Conservation (phyloP, 2,329 filamentous ascomycete species). For the Teratosphaeria destructans region DNA sequence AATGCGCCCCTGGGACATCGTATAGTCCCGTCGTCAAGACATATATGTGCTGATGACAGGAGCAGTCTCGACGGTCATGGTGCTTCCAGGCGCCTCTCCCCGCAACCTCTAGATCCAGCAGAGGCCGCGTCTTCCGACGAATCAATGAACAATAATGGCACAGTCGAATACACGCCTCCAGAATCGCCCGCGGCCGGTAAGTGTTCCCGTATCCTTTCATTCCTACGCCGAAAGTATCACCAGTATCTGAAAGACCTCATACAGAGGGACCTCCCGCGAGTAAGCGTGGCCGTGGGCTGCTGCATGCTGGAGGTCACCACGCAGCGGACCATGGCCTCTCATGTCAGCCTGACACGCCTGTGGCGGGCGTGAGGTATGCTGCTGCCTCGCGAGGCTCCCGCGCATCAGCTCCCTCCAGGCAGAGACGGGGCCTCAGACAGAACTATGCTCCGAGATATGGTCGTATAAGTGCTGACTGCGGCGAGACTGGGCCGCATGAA, state of each 20-base stretch:
- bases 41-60: not conserved
- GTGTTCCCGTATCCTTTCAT: not conserved
- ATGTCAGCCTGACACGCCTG: not conserved
- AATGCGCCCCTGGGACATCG: not conserved
- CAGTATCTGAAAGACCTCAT: not conserved
- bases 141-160: slow-evolving; percentile 3
- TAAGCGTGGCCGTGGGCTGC: not conserved
- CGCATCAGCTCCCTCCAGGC: not conserved
- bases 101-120: not conserved
- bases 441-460: not conserved
- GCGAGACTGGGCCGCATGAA: not conserved
- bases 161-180: not conserved
- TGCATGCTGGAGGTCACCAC: not conserved
- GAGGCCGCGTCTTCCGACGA: not conserved
- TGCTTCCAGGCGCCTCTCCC: not conserved
- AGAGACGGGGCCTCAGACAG: not conserved
- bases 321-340: not conserved
- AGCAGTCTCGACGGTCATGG: not conserved
- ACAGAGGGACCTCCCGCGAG: not conserved
- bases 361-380: not conserved
- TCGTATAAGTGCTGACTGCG: not conserved
- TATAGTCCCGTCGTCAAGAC: not conserved
- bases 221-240: not conserved
- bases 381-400: not conserved
- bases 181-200: not conserved